Percentiles rank a stretch among this genome's conserved stretches.
These are phyloP conservation scores for Calonectria henricotiae DNA, from an alignment of 2,329 filamentous ascomycete genomes.

Conservation along the genomic window DNA sequence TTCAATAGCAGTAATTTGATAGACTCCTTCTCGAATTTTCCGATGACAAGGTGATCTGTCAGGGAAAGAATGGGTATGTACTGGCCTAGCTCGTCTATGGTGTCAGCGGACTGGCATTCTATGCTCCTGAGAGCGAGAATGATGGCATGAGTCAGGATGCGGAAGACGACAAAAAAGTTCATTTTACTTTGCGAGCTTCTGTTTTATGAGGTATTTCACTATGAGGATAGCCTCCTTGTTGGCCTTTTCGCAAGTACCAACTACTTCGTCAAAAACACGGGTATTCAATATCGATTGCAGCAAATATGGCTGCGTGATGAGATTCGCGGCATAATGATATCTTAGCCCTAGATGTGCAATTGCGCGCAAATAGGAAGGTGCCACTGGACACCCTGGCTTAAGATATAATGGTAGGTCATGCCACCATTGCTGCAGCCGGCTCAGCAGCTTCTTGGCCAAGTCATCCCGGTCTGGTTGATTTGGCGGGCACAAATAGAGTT, in stretches of 20 bases:
- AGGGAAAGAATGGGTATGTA: neutral
- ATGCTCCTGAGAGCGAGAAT: slow-evolving; percentile 10
- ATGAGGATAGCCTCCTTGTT: neutral
- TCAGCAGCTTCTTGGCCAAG: neutral
- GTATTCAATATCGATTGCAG: neutral
- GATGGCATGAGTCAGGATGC: neutral
- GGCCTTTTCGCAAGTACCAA: neutral
- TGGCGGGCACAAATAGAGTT: neutral
- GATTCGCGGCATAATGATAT: neutral
- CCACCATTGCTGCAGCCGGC: neutral
- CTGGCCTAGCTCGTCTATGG: neutral
- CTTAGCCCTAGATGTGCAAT: slow-evolving; percentile 1
- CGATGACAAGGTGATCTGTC: neutral
- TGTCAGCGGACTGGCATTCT: neutral
- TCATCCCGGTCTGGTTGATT: neutral
- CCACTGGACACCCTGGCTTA: slow-evolving; percentile 4
- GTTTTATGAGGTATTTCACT: neutral
- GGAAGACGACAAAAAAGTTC: slow-evolving; percentile 17
- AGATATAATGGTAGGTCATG: neutral
- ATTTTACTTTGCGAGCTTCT: slow-evolving; percentile 2
- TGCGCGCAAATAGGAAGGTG: neutral
- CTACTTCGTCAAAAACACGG: neutral
- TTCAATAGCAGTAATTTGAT: slow-evolving; percentile 1
- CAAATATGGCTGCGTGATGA: slow-evolving; percentile 15
- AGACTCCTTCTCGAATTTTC: slow-evolving; percentile 13